Base-by-base conservation (phyloP, 1,284 basidiomycete genomes). In the Ustilago shanxiensis region DNA sequence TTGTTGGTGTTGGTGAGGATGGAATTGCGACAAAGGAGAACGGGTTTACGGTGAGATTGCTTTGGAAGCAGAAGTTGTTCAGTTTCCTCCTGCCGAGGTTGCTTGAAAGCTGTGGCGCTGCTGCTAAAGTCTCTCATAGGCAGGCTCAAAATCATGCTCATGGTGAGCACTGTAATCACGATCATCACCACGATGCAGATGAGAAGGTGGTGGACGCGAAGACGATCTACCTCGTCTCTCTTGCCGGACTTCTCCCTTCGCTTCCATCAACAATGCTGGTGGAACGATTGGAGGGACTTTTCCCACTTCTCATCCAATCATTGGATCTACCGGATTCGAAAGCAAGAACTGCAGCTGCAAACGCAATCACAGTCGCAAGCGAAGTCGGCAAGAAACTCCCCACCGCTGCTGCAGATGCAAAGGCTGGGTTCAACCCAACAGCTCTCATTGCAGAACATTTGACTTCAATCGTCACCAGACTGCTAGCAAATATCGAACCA, bases 251-350 rank as follows among this genome's bases (percentile, higher is more conserved):
- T 9, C 90, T 98, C 64, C 92, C 91, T 56, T 90, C 92, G 8
- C 89, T 95, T 16, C 95, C 95, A 0, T 92, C 92, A 68, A 89
- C 91, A 1, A 60, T 69, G 63, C 35, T 77, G 11, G 50, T 60
- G 13, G 65, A 72, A 16, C 53, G 58, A 5, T 57, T 81, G 24
- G 26, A 33, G 1, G 82, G 96, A 92, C 89, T 98, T 16, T 90
- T 98, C 76, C 95, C 96, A 0, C 88, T 98, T 18, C 89, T 99
- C 1, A 88, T 99, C 52, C 93, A 93, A 22, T 92, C 93, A 1
- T 89, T 99, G 8, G 90, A 92, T 41, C 87, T 97, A 1, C 90
- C 91, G 1, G 92, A 95, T 84, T 86, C 90, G 5, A 89, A 90
- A 24, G 91, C 95, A 65, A 90, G 93, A 20, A 89, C 89, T 2